A percentile compares a stretch with the other conserved stretches of the same genome.
Conservation (phyloP, 2,329 filamentous ascomycete genomes). For the Fusarium nematophilum region DNA sequence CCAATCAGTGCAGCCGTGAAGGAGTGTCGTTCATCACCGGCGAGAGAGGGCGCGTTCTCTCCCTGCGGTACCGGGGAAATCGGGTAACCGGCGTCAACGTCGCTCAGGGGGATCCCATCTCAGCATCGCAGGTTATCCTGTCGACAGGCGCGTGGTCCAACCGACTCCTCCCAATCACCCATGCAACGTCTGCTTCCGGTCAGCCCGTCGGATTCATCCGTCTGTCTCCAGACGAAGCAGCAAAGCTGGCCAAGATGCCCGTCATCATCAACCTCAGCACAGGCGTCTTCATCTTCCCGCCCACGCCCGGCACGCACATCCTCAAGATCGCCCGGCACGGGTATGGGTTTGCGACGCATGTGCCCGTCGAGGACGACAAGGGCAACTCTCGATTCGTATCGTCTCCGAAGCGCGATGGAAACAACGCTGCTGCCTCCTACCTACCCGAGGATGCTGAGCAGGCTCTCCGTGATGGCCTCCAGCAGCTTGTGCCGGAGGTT, state of each 20-base stretch:
- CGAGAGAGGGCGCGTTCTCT: constrained; percentile 41
- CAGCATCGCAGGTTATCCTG: constrained; percentile 70
- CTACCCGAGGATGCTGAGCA: constrained; percentile 63
- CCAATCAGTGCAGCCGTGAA: constrained; percentile 39
- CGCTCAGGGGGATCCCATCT: constrained; percentile 54
- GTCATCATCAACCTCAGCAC: constrained; percentile 67
- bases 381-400: constrained; percentile 41
- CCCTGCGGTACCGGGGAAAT: constrained; percentile 28
- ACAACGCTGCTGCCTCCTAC: constrained; percentile 54
- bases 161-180: constrained; percentile 65
- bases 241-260: constrained; percentile 63
- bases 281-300: constrained; percentile 67
- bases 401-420: constrained; percentile 49
- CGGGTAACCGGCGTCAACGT: constrained; percentile 44
- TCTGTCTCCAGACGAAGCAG: constrained; percentile 68
- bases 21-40: constrained; percentile 49
- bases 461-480: constrained; percentile 62
- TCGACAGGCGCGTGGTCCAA: constrained; percentile 77
- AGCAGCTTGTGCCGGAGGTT: constrained; percentile 65
- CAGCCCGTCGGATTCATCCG: constrained; percentile 74
- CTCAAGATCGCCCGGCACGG: constrained; percentile 72
- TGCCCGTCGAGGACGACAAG: constrained; percentile 26
- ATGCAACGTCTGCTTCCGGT: constrained; percentile 71
- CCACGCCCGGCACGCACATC: constrained; percentile 57
- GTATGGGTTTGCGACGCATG: constrained; percentile 61